These are phyloP conservation scores for Candida anutae DNA, from an alignment of 1,139 yeast genomes.

Conservation along the genomic window DNA sequence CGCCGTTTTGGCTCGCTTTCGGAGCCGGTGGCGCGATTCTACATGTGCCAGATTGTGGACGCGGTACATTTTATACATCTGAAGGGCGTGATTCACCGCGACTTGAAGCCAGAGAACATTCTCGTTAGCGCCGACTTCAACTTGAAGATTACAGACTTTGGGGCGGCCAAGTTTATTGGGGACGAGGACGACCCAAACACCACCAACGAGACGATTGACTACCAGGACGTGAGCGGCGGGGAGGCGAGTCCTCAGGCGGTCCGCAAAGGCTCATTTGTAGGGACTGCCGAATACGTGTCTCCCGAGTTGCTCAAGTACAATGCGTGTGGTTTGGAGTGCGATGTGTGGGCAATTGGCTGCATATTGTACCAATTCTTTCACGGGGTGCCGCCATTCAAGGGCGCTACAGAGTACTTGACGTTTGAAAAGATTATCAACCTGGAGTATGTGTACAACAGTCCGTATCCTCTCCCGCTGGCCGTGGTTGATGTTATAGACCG, in stretches of 20 bases:
- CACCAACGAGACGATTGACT: conserved; percentile 29
- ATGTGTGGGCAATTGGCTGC: conserved; percentile 96
- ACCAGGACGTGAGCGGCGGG: conserved; percentile 20
- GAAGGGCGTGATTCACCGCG: conserved; percentile 87
- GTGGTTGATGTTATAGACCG: conserved; percentile 65
- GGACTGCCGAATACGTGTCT: conserved; percentile 66
- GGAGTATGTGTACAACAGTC: conserved; percentile 76
- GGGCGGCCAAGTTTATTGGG: conserved; percentile 78
- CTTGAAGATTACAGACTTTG: conserved; percentile 93
- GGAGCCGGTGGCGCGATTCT: conserved; percentile 45
- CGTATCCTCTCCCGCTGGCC: conserved; percentile 54
- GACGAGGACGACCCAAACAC: conserved; percentile 28
- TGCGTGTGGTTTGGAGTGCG: conserved; percentile 79
- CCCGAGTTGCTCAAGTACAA: conserved; percentile 87
- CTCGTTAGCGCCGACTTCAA: conserved; percentile 74
- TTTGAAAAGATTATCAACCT: conserved; percentile 86
- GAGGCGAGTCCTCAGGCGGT: conserved; percentile 12
- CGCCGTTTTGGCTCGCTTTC: conserved; percentile 50
- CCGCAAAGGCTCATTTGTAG: conserved; percentile 68
- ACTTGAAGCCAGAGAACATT: conserved; percentile 90
- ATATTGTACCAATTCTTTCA: conserved; percentile 88
- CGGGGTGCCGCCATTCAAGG: conserved; percentile 95
- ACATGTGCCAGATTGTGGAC: conserved; percentile 70
- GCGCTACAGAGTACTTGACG: conserved; percentile 87
- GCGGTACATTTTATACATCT: conserved; percentile 79